These are phyloP conservation scores for Pythium sukuiense DNA, from an alignment of 352 stramenopile species.

Conservation along the genomic window DNA sequence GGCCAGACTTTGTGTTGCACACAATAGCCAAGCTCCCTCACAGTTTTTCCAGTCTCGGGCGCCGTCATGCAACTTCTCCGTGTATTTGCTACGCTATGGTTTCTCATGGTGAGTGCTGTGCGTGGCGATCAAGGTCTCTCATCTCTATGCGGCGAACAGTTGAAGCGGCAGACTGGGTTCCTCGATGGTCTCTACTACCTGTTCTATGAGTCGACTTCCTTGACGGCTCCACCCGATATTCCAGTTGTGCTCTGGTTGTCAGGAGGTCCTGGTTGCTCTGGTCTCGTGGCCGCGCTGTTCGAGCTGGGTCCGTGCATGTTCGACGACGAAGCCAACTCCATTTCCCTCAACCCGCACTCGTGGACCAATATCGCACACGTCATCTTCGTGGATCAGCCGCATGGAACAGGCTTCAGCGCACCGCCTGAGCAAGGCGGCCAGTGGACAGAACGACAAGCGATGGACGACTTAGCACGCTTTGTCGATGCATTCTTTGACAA, in stretches of 20 bases:
- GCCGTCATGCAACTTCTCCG: conserved; percentile 13
- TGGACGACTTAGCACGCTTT: conserved; percentile 49
- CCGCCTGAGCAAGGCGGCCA: background rate
- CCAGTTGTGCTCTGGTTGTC: conserved; percentile 97
- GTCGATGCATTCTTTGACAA: conserved; percentile 54
- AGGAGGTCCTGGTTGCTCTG: conserved; percentile 95
- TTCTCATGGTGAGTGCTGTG: background rate
- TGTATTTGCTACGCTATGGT: background rate
- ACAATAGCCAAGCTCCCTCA: background rate
- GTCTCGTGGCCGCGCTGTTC: conserved; percentile 90
- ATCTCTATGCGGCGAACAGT: conserved; percentile 66
- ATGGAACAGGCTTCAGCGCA: conserved; percentile 70
- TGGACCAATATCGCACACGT: conserved; percentile 96
- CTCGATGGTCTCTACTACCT: conserved; percentile 75
- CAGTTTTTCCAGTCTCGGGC: background rate
- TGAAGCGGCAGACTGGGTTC: conserved; percentile 54
- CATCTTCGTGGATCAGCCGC: conserved; percentile 96
- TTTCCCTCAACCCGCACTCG: conserved; percentile 88
- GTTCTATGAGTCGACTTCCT: conserved; percentile 57
- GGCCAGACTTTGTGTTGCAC: background rate
- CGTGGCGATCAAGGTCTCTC: background rate
- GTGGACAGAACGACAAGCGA: conserved; percentile 56
- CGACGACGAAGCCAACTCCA: conserved; percentile 51
- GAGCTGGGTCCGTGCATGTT: conserved; percentile 96
- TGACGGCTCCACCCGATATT: conserved; percentile 11